Evolutionary conservation across 169 alveolate species (phyloP), one percentile per base, ranked within the genome.

Genomic region (Plasmodium adleri): DNA sequence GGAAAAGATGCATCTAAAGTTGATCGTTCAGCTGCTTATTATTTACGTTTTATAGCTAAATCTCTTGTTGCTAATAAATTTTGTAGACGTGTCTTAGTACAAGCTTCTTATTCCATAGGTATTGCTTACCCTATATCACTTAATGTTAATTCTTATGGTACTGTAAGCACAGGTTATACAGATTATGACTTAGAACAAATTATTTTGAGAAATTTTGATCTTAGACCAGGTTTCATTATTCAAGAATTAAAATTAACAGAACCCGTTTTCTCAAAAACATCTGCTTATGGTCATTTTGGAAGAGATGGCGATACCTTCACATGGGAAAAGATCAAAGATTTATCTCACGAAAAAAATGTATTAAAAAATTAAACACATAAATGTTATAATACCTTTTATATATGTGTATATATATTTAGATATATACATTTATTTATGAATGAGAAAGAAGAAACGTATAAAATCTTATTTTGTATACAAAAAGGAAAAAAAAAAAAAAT

Each of bases 1-100:
- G 99, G 99, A 90, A 99, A 99, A 93, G 99, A 99, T 88, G 94
- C 99, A 64, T 96, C 99, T 49, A 99, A 99, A 95, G 99, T 98
- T 47, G 99, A 99, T 91, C 96, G 99, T 59, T 97, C 99, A 13
- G 99, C 99, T 22, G 99, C 99, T 32, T 99, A 99, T 95, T 98
- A 98, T 83, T 99, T 99, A 85, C 97, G 99, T 73, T 96, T 97
- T 96, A 99, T 98, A 49, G 99, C 99, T 45, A 99, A 98, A 94
- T 98, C 99, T 3, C 90, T 99, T 24, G 99, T 99, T 26, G 96
- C 95, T 68, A 95, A 95, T 66, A 98, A 98, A 56, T 96, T 98
- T 60, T 98, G 99, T 89, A 96, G 98, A 72, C 94, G 99, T 88
- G 98, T 94, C 24, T 88, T 98, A 71, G 99, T 99, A 20, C 99